Percentiles rank a stretch among this genome's conserved stretches.
phyloP scores from a whole-genome alignment of 176 grass and related monocot species.

The Juncus inflexus region DNA sequence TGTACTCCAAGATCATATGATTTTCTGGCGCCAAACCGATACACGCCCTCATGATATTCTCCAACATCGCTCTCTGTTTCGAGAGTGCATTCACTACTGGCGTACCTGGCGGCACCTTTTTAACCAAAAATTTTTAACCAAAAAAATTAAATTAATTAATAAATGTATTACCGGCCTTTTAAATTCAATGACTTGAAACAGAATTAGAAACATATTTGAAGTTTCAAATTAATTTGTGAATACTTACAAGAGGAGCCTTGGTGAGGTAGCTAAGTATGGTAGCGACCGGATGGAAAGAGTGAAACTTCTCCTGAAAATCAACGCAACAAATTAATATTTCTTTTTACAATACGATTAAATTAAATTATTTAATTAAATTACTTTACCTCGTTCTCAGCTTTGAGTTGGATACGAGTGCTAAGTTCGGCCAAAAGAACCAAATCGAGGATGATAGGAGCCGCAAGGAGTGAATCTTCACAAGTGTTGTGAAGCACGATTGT shows the following conservation, averaged over 20 bases:
- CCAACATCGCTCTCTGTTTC: constrained; percentile 96
- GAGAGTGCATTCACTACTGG: constrained; percentile 92
- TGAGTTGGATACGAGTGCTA: constrained; percentile 91
- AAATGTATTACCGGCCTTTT: too few species aligned
- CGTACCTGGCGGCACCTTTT: constrained; percentile 81
- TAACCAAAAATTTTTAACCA: not conserved
- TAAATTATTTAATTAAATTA: too few species aligned
- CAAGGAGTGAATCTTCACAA: constrained; percentile 92
- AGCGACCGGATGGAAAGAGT: constrained; percentile 95
- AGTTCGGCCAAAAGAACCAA: constrained; percentile 95
- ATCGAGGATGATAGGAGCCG: constrained; percentile 86
- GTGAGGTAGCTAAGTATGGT: constrained; percentile 95
- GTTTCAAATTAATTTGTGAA: too few species aligned
- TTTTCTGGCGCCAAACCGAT: constrained; percentile 89
- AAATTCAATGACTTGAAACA: too few species aligned
- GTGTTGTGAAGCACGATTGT: constrained; percentile 98
- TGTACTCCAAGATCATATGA: constrained; percentile 96
- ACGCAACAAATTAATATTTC: not conserved
- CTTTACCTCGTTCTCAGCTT: constrained; percentile 71
- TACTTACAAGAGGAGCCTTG: constrained; percentile 88
- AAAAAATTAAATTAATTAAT: too few species aligned
- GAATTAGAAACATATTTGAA: too few species aligned
- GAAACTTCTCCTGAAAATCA: constrained; percentile 76
- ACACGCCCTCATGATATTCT: constrained; percentile 98
- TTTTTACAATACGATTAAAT: not conserved